A percentile compares a stretch with the other conserved stretches of the same genome.
Conservation (phyloP, 2,329 filamentous ascomycete genomes). For the Septoria linicola region DNA sequence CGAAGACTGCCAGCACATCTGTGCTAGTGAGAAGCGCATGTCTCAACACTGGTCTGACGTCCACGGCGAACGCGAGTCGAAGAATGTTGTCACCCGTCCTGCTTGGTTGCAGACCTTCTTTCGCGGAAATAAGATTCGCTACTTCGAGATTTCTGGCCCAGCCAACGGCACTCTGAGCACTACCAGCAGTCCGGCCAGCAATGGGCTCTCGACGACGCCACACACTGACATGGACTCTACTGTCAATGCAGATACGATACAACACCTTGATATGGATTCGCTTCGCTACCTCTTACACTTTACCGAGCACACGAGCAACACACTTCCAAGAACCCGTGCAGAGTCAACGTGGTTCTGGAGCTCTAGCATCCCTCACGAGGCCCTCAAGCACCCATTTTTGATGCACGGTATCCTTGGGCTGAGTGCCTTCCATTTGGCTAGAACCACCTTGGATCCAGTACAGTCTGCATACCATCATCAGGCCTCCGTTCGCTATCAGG, state of each 20-base stretch:
- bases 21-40: conserved; percentile 25
- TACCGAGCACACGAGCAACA: conserved; percentile 9
- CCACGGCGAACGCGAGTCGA: conserved; percentile 23
- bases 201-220: neutral
- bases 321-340: conserved; percentile 6
- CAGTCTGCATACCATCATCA: conserved; percentile 10
- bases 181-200: conserved; percentile 9
- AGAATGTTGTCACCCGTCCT: conserved; percentile 18
- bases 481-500: conserved; percentile 14
- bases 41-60: conserved; percentile 21
- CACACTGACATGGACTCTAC: neutral
- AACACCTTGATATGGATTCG: conserved; percentile 16
- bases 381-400: conserved; percentile 17
- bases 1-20: conserved; percentile 19
- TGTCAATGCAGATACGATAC: neutral
- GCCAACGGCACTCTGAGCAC: conserved; percentile 2
- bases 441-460: conserved; percentile 1
- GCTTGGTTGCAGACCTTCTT: conserved; percentile 27
- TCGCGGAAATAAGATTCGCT: conserved; percentile 25
- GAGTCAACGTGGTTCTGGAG: conserved; percentile 16
- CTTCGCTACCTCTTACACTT: conserved; percentile 16
- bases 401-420: conserved; percentile 18
- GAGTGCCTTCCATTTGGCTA: conserved; percentile 14
- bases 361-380: conserved; percentile 14
- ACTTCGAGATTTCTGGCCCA: conserved; percentile 23